Conservation (phyloP, 495 filamentous ascomycete genomes). For the Xylaria cubensis region DNA sequence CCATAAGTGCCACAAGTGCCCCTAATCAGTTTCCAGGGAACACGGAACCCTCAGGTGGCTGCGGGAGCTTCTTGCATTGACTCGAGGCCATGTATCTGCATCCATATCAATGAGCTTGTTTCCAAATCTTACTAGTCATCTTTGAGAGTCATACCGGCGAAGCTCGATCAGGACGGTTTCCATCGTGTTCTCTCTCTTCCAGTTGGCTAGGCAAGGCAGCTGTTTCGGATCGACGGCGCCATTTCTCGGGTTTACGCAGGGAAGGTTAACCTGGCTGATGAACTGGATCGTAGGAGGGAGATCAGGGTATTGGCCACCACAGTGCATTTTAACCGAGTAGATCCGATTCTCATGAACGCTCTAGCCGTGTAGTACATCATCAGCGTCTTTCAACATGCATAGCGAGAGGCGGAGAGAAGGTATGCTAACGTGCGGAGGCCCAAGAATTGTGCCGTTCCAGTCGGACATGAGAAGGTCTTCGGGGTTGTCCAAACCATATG, state of each 20-base stretch:
- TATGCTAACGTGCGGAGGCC: constrained; percentile 86
- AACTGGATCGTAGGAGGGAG: constrained; percentile 88
- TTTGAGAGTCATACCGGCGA: constrained; percentile 62
- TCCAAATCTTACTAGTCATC: constrained; percentile 28
- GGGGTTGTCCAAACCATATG: constrained; percentile 92
- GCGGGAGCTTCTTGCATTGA: constrained; percentile 91
- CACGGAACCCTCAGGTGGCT: constrained; percentile 87
- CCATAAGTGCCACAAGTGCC: not conserved
- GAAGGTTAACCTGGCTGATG: constrained; percentile 90
- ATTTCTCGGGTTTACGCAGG: constrained; percentile 80
- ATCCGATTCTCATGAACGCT: constrained; percentile 97
- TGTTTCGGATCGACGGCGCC: constrained; percentile 87
- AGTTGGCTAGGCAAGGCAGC: constrained; percentile 81
- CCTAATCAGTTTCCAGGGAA: constrained; percentile 51
- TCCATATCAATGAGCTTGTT: not conserved
- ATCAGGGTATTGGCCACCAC: constrained; percentile 88
- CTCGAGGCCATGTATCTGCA: constrained; percentile 92
- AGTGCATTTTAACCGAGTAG: constrained; percentile 97
- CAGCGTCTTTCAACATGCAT: not conserved
- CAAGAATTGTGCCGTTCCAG: constrained; percentile 98
- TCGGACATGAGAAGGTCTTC: constrained; percentile 97
- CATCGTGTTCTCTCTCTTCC: constrained; percentile 91
- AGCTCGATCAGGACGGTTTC: constrained; percentile 92
- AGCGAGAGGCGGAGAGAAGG: not conserved
- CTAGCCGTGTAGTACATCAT: constrained; percentile 52